These are phyloP conservation scores for Chlamydomonas eustigma DNA, from an alignment of 139 green algal species.

Conservation along the genomic window DNA sequence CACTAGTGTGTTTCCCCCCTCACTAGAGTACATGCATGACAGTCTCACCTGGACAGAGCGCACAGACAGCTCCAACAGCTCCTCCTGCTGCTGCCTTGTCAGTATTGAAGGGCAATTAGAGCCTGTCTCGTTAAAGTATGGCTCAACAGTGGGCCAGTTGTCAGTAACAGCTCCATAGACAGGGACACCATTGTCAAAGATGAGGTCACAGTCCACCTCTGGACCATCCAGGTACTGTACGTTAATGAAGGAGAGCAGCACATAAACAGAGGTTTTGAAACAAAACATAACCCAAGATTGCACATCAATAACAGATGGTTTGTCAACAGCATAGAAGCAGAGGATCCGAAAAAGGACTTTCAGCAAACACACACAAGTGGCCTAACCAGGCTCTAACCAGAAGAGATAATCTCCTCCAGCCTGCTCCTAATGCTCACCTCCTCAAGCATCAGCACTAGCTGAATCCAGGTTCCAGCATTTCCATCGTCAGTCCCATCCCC, in stretches of 20 bases:
- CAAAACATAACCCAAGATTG: no score
- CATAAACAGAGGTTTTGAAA: no score
- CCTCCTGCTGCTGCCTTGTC: constrained; percentile 62
- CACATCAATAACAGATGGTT: no score
- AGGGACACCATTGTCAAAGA: constrained; percentile 66
- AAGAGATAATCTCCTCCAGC: no score
- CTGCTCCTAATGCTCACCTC: constrained; percentile 50
- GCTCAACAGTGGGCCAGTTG: constrained; percentile 76
- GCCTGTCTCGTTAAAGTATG: constrained; percentile 93
- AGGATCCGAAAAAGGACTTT: no score
- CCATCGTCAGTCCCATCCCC: constrained; percentile 42
- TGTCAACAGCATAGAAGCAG: no score
- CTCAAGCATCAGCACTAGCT: constrained; percentile 83
- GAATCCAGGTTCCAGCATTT: constrained; percentile 61
- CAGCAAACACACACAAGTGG: no score
- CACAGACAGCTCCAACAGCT: constrained; percentile 69
- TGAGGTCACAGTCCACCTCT: constrained; percentile 65
- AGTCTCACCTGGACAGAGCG: not conserved
- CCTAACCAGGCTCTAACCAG: no score
- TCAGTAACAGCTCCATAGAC: constrained; percentile 83
- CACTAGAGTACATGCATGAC: constrained; percentile 3
- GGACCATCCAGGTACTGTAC: constrained; percentile 30
- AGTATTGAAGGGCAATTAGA: constrained; percentile 83
- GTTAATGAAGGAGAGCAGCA: not conserved
- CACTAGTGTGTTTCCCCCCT: no score